These are phyloP conservation scores for Fusarium secorum DNA, from an alignment of 2,329 filamentous ascomycete species.

Conservation along the genomic window DNA sequence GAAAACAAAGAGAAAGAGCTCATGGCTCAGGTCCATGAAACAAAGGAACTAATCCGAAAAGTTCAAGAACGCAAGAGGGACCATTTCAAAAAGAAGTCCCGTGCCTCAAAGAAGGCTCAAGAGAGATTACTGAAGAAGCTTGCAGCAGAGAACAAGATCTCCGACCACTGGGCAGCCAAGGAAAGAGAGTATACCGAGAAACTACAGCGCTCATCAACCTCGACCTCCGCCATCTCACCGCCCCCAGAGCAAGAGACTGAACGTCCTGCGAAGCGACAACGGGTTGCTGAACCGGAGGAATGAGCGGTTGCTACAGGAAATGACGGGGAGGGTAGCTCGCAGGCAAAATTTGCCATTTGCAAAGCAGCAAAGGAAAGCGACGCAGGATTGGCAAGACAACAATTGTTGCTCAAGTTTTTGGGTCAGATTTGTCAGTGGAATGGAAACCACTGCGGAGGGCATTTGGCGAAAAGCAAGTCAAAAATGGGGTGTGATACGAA, in stretches of 20 bases:
- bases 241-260: neutral
- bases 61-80: neutral
- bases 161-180: neutral
- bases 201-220: neutral
- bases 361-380: neutral
- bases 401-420: neutral
- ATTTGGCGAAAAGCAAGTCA: neutral
- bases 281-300: neutral
- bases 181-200: neutral
- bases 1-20: neutral
- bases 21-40: neutral
- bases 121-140: neutral
- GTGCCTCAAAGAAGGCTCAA: neutral
- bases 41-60: neutral
- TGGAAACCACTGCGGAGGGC: too few species aligned
- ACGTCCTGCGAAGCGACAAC: neutral
- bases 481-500: too few species aligned
- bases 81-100: neutral
- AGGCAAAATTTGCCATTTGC: neutral
- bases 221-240: neutral
- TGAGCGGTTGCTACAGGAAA: neutral
- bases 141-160: fast-evolving
- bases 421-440: neutral
- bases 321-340: neutral
- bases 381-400: neutral